Base-by-base conservation (phyloP, 2,329 filamentous ascomycete species). In the Sporothrix luriei region DNA sequence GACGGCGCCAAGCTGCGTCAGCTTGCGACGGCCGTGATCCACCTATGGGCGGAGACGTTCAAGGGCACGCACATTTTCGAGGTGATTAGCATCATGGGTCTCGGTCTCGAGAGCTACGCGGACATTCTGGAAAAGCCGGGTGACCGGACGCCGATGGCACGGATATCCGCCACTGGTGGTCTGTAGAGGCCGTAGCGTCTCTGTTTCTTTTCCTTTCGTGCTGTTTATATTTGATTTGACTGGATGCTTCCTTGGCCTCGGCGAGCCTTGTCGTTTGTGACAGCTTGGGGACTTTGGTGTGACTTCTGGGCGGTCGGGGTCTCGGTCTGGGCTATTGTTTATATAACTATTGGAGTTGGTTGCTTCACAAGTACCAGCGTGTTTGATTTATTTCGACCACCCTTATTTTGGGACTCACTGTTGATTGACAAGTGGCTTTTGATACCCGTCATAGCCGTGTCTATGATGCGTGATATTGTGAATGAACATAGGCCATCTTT, bases 41-140 rank as follows among this genome's bases (percentile, higher is more conserved):
- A 85, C 46, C 80, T 89, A 1, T 88, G 86, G 86, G 85, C 86
- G 0, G 86, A 88, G 75, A 85, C 85, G 0, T 88, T 88, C 76
- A 87, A 87, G 72, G 87, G 86, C 13, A 83, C 83, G 13, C 86
- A 88, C 73, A 84, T 88, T 7, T 88, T 88, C 73, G 86, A 88
- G 70, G 82, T 88, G 71, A 82, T 88, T 54, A 84, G 84, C 74
- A 82, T 85, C 3, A 87, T 89, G 80, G 86, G 85, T 0, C 79
- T 81, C 19, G 85, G 84, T 19, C 75, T 89, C 65, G 86, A 88
- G 69, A 82, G 82, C 4, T 88, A 87, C 73, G 85, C 85, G 1
- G 84, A 86, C 69, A 74, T 87, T 70, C 77, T 87, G 46, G 85
- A 87, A 75, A 87, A 86, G 76, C 82, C 83, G 5, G 78, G 82